Conservation (phyloP, 129 eudicot species). For the Centaurea solstitialis region DNA sequence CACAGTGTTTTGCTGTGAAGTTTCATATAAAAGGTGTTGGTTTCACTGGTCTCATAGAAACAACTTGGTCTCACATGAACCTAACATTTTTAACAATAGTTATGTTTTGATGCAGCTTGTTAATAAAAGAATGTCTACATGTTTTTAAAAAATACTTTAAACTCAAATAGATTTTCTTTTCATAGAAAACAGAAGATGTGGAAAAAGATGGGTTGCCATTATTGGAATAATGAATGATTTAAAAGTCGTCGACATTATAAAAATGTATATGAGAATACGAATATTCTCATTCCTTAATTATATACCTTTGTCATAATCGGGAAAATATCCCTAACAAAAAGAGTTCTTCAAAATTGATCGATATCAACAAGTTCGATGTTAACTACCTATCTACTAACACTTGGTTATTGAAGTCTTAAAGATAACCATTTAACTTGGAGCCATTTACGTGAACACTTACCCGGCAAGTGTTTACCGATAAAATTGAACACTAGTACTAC, state of each 20-base stretch:
- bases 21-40: too few relatives aligned
- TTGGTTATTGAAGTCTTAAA: too few relatives aligned
- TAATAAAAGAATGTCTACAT: too few relatives aligned
- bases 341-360: background rate
- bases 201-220: background rate
- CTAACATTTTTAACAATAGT: too few relatives aligned
- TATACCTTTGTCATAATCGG: background rate
- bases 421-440: too few relatives aligned
- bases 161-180: background rate
- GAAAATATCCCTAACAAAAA: background rate
- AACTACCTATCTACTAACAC: background rate
- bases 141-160: background rate
- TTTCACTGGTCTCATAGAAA: too few relatives aligned
- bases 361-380: background rate
- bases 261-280: background rate
- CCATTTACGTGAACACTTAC: too few relatives aligned
- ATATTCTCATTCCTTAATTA: background rate
- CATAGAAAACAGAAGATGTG: background rate
- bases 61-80: too few relatives aligned
- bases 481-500: too few relatives aligned
- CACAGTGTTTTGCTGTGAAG: too few relatives aligned
- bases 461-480: too few relatives aligned
- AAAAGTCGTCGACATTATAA: background rate
- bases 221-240: background rate
- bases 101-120: too few relatives aligned